Evolutionary conservation across 345 rosid species (phyloP), one percentile per base, ranked within the genome.

Genomic region (Clarkia xantiana): DNA sequence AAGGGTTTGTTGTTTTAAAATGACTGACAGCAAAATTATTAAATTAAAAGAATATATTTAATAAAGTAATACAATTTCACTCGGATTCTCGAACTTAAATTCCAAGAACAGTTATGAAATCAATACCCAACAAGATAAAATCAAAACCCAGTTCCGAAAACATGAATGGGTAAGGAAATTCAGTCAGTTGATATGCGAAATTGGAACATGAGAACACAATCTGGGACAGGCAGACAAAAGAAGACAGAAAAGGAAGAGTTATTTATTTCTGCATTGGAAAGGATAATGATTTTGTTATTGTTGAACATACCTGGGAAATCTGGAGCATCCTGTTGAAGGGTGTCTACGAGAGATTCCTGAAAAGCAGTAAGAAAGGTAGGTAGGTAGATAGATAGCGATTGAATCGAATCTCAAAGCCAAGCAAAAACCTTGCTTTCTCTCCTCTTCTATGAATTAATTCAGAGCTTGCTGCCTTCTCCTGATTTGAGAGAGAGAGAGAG

Each of bases 261-360:
- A 22, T 17, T 16, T 13, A 12, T 45, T 23, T 38, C 34, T 14
- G 6, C 16, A 15, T 15, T 29, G 36, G 36, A 29, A 29, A 29
- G 36, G 36, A 0, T 29, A 29, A 29, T 29, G 36, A 29, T 29
- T 23, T 47, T 47, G 10, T 4, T 19, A 14, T 11, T 2, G n/a
- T 9, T 15, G 51, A 18, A 34, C 61, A 54, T 49, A 57, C 61
- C 61, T 57, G 10, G 29, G 13, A 42, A 57, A 57, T 42, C 61
- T 42, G 42, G 48, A 42, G 9, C 61, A 57, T 57, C 42, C 22
- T 22, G 46, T 41, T 17, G 36, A 29, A 29, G 36, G 36, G 9
- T 29, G 4, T 3, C 36, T 29, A 29, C 1, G 36, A 29, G 36
- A 29, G 36, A 29, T 29, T 29, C 36, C 36, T 18, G 16, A 19